Conservation (phyloP, 2,329 filamentous ascomycete genomes). For the Colletotrichum costaricense region DNA sequence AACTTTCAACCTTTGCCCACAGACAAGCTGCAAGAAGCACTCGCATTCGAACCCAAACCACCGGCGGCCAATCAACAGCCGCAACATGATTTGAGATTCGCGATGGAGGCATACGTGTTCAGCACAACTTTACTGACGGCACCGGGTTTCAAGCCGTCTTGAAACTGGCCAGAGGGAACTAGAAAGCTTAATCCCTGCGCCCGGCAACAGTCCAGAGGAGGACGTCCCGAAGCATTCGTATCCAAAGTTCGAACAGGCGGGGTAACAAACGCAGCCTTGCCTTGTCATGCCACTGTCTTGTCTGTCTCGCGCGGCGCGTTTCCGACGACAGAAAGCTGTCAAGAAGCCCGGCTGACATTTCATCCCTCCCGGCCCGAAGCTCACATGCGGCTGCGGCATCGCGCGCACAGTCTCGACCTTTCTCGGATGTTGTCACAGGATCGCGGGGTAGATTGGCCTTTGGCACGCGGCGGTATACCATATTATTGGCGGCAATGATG, state of each 20-base stretch:
- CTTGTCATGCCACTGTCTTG: neutral
- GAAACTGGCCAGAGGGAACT: conserved; percentile 9
- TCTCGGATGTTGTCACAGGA: neutral
- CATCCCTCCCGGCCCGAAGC: conserved; percentile 19
- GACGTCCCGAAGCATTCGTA: neutral
- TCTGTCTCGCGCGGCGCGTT: neutral
- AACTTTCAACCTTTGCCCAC: neutral
- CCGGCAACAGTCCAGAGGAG: neutral
- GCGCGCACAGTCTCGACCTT: neutral
- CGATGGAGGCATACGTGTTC: conserved; percentile 10
- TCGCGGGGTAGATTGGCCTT: neutral
- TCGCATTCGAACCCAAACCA: neutral
- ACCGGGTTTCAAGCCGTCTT: conserved; percentile 16
- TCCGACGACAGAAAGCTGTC: conserved; percentile 1
- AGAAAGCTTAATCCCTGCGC: conserved; percentile 12
- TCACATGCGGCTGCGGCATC: conserved; percentile 2
- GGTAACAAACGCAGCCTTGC: neutral
- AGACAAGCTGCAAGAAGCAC: neutral
- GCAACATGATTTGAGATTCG: conserved; percentile 16
- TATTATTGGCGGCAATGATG: neutral
- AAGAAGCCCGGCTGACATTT: neutral
- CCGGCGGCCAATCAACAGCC: conserved; percentile 1
- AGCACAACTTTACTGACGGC: conserved; percentile 7
- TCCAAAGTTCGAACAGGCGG: conserved; percentile 24
- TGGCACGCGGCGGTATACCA: neutral